phyloP scores from a whole-genome alignment of 2,329 filamentous ascomycete species.

The Thielaviopsis euricoi region DNA sequence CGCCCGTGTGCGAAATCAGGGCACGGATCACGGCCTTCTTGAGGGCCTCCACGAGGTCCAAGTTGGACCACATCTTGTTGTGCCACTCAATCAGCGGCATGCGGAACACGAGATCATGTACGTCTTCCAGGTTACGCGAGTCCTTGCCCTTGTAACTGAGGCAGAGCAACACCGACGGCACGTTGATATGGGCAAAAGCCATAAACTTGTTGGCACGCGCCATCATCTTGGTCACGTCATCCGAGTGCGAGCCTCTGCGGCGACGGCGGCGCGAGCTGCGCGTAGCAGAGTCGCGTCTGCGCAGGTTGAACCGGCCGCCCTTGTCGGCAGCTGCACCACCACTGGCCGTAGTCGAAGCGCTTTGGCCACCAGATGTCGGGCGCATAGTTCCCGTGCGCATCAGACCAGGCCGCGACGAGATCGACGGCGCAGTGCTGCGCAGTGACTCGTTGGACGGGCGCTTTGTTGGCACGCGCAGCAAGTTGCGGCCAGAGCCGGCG shows the following conservation, averaged over 20 bases:
- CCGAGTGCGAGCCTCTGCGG: conserved; percentile 38
- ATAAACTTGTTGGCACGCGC: conserved; percentile 89
- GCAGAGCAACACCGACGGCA: conserved; percentile 88
- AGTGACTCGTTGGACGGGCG: conserved; percentile 43
- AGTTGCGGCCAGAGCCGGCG: conserved; percentile 17
- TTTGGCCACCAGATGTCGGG: neutral
- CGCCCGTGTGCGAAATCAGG: conserved; percentile 84
- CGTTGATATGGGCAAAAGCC: conserved; percentile 89
- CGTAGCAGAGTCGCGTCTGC: conserved; percentile 27
- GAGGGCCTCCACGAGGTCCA: conserved; percentile 79
- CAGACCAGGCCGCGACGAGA: conserved; percentile 23
- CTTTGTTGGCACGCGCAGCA: conserved; percentile 26
- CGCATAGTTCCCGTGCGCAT: conserved; percentile 29
- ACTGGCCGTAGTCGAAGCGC: neutral
- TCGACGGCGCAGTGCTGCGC: conserved; percentile 20
- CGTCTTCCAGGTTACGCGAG: conserved; percentile 87
- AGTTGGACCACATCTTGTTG: conserved; percentile 98
- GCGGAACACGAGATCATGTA: conserved; percentile 94
- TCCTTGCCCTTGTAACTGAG: conserved; percentile 93
- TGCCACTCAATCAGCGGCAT: conserved; percentile 88
- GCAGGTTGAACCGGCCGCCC: conserved; percentile 35
- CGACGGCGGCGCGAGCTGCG: conserved; percentile 27
- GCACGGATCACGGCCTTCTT: conserved; percentile 93
- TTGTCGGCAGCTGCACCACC: neutral
- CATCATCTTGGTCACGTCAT: conserved; percentile 96